phyloP scores from a whole-genome alignment of 148 eudicot species.

The Arctostaphylos glauca region DNA sequence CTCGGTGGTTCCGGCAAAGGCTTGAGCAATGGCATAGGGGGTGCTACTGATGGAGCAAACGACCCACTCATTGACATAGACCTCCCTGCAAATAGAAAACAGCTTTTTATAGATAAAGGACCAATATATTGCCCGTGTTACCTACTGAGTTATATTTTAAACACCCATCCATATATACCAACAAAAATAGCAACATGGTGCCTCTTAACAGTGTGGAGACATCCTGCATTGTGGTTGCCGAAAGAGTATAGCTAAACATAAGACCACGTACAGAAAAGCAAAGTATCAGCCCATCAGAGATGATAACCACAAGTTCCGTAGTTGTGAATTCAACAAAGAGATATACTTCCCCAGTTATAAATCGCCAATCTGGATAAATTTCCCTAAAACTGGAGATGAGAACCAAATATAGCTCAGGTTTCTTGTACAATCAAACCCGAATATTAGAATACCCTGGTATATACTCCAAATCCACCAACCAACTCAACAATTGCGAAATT shows the following conservation, averaged over 20 bases:
- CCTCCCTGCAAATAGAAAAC: conserved; percentile 32
- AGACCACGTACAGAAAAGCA: background rate
- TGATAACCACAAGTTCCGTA: background rate
- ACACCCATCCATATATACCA: background rate
- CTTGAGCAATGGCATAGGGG: conserved; percentile 22
- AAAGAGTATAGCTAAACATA: background rate
- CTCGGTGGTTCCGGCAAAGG: conserved; percentile 34
- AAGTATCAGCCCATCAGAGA: background rate
- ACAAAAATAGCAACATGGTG: background rate
- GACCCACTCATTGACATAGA: conserved; percentile 29
- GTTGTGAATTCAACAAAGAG: background rate
- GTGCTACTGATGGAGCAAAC: conserved; percentile 26
- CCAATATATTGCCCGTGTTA: background rate
- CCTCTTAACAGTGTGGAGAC: background rate
- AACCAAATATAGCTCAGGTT: background rate
- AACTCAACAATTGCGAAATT: background rate
- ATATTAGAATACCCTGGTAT: too few relatives aligned
- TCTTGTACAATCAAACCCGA: background rate
- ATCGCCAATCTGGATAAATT: too few relatives aligned
- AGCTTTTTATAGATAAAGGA: background rate
- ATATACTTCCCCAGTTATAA: background rate
- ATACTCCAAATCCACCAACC: background rate
- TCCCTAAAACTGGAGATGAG: background rate
- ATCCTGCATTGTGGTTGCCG: background rate
- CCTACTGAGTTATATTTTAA: background rate